Evolutionary conservation across 805 yeast species (phyloP).

Genomic region (Kuraishia ogatae): DNA sequence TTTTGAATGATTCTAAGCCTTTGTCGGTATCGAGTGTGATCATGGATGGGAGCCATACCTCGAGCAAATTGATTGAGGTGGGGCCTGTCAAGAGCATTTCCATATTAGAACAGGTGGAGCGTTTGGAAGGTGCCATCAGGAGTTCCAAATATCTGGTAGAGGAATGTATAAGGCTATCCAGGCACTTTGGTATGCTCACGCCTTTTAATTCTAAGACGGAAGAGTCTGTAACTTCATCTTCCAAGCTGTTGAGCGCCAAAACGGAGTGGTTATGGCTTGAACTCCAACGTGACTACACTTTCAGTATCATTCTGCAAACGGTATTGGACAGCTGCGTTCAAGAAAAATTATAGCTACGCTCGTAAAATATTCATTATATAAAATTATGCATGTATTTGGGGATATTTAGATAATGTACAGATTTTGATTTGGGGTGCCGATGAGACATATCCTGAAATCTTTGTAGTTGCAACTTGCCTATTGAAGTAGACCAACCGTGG

Average conservation of each 20-base stretch:
- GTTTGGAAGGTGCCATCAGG: constrained; percentile 24
- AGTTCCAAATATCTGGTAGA: constrained; percentile 26
- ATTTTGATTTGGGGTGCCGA: neutral
- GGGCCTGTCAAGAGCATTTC: constrained; percentile 12
- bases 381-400: neutral
- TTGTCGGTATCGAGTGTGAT: neutral
- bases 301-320: constrained; percentile 8
- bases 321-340: neutral
- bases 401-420: neutral
- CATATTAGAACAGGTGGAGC: constrained; percentile 23
- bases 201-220: constrained; percentile 49
- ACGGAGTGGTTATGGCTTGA: constrained; percentile 54
- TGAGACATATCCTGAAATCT: too few species aligned
- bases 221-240: constrained; percentile 35
- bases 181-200: constrained; percentile 34
- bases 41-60: neutral
- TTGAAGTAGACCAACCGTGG: neutral
- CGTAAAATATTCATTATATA: neutral
- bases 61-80: neutral
- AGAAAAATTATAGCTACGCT: neutral
- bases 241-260: constrained; percentile 38
- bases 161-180: constrained; percentile 24
- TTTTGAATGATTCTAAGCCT: neutral
- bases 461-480: neutral
- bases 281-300: constrained; percentile 27